Evolutionary conservation across 1,284 basidiomycete genomes (phyloP).

Genomic region (Heterobasidion occidentale): DNA sequence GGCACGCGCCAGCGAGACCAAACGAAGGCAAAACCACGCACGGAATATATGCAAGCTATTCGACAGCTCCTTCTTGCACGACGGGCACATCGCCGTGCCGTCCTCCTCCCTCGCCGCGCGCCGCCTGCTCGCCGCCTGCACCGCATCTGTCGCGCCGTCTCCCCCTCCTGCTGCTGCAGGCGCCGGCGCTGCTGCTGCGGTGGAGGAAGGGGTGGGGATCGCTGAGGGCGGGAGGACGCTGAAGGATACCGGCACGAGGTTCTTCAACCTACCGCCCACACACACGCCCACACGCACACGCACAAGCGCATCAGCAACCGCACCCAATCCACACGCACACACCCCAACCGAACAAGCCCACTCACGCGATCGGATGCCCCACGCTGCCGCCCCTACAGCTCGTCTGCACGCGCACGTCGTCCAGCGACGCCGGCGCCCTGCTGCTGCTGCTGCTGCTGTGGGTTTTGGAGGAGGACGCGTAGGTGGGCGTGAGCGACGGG

Average conservation of each 20-base stretch:
- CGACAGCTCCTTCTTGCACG: constrained; percentile 80
- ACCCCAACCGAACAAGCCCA: constrained; percentile 6
- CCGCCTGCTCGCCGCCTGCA: neutral
- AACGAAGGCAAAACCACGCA: constrained; percentile 32
- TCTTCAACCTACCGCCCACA: constrained; percentile 52
- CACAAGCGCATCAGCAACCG: neutral
- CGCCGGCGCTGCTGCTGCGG: constrained; percentile 18
- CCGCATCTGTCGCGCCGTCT: constrained; percentile 10
- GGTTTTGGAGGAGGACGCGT: constrained; percentile 29
- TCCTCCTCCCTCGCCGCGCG: constrained; percentile 40
- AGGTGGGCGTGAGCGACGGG: constrained; percentile 80
- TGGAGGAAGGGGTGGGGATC: constrained; percentile 3
- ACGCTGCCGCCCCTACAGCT: constrained; percentile 76
- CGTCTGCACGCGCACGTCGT: constrained; percentile 79
- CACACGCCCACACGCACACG: neutral
- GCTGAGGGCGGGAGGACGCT: constrained; percentile 28
- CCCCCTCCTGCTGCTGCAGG: constrained; percentile 23
- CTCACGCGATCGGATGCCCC: constrained; percentile 68
- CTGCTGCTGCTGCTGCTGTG: constrained; percentile 17
- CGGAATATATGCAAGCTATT: constrained; percentile 67
- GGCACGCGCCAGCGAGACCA: neutral
- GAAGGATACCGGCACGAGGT: constrained; percentile 71
- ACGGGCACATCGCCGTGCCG: constrained; percentile 70
- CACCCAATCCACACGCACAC: neutral
- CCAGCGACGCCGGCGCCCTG: constrained; percentile 57